These are phyloP conservation scores for Jimgerdemannia lactiflua DNA, from an alignment of 192 early-diverging fungal species.

Conservation along the genomic window DNA sequence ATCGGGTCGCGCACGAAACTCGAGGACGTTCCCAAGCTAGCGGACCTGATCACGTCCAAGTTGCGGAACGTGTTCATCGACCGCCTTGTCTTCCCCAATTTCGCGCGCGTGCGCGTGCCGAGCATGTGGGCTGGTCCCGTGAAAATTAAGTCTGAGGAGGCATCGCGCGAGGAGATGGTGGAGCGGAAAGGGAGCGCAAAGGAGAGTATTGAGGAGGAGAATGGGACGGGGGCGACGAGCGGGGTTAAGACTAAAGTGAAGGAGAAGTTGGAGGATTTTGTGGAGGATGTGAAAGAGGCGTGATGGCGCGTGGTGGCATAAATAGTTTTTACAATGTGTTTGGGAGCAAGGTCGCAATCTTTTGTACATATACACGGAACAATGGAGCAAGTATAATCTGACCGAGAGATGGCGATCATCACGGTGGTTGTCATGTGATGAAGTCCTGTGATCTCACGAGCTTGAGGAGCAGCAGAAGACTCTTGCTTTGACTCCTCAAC, in stretches of 20 bases:
- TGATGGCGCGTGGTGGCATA: neutral
- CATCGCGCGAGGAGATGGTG: neutral
- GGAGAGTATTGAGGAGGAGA: neutral
- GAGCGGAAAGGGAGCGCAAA: neutral
- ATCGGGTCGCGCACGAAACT: conserved; percentile 97
- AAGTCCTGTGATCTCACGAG: too few relatives aligned
- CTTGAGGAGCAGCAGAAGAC: too few relatives aligned
- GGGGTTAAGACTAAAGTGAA: conserved; percentile 8
- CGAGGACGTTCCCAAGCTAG: conserved; percentile 93
- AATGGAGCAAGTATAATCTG: too few relatives aligned
- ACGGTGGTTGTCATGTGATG: too few relatives aligned
- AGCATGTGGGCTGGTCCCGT: conserved; percentile 49
- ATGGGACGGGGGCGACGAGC: neutral
- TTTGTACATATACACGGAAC: too few relatives aligned
- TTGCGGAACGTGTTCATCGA: conserved; percentile 68
- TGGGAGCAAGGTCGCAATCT: too few relatives aligned
- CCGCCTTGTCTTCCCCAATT: conserved; percentile 73
- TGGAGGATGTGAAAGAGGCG: conserved; percentile 26
- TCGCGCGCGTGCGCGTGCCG: conserved; percentile 62
- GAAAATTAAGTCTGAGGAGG: conserved; percentile 8
- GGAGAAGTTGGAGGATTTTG: conserved; percentile 29
- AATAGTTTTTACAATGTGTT: neutral
- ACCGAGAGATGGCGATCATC: too few relatives aligned
- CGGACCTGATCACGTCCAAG: conserved; percentile 76
- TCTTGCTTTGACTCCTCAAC: conserved; percentile 1